phyloP scores from a whole-genome alignment of 768 basidiomycete genomes.

The Leccinum subgranulosum region DNA sequence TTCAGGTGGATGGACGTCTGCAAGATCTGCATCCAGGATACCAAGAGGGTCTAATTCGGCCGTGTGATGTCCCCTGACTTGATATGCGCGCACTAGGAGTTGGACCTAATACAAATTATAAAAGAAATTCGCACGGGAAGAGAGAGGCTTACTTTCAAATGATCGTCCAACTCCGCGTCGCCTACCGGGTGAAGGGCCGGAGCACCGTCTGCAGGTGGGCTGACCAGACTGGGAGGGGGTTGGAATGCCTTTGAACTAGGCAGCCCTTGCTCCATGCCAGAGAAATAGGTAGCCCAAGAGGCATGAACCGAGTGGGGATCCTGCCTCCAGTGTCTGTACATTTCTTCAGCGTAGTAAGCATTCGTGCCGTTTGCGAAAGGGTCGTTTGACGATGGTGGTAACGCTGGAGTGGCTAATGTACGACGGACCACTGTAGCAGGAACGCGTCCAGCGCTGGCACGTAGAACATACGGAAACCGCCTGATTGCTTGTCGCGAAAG shows the following conservation, averaged over 20 bases:
- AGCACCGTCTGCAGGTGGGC: conserved; percentile 73
- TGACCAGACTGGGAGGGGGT: conserved; percentile 72
- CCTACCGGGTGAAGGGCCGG: conserved; percentile 67
- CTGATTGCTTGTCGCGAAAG: conserved; percentile 37
- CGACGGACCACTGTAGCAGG: conserved; percentile 26
- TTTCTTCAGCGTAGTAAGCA: conserved; percentile 93
- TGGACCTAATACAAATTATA: conserved; percentile 62
- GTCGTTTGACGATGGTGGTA: conserved; percentile 72
- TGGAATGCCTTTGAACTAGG: conserved; percentile 78
- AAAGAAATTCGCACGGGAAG: conserved; percentile 1
- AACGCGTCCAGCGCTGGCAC: conserved; percentile 18
- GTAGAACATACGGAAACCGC: conserved; percentile 31
- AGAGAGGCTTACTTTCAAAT: conserved; percentile 70
- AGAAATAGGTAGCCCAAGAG: conserved; percentile 94
- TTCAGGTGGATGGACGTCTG: conserved; percentile 76
- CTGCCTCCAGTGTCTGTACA: conserved; percentile 90
- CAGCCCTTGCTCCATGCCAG: conserved; percentile 87
- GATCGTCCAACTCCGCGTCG: conserved; percentile 83
- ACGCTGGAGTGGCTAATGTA: conserved; percentile 45
- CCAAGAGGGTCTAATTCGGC: conserved; percentile 96
- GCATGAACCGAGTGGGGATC: conserved; percentile 90
- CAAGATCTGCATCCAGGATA: conserved; percentile 86
- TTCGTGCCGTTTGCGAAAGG: conserved; percentile 93
- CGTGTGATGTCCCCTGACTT: conserved; percentile 96
- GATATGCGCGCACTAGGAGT: conserved; percentile 96